Base-by-base conservation (phyloP, 257 asterid species). In the Pogostemon cablin region DNA sequence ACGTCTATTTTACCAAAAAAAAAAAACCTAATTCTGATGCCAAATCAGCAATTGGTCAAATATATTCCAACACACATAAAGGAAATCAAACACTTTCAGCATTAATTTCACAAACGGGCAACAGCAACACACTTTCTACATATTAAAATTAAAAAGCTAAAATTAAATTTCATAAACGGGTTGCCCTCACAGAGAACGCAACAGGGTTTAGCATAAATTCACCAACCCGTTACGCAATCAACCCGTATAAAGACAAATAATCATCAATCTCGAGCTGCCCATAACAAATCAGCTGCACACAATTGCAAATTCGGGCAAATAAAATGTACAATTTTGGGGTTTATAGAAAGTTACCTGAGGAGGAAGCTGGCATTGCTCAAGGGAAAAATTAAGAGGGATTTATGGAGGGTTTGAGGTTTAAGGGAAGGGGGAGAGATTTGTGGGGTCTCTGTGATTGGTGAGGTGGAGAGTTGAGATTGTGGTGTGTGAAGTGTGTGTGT, bases 281-380 rank as follows among this genome's bases (percentile, higher is more conserved):
- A 6, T 20, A 66, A 66, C 78, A 71, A 75, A 79, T 71, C 75
- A 61, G 59, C 54, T n/a, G 35, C 7, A 9, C 39, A 40, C 70
- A 65, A 4, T 64, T n/a, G 49, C 43, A 5, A 43, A 75, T 20
- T 34, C 15, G 60, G 54, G 64, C 20, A 38, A 60, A 56, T 9
- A 35, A 50, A 65, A 37, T 62, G 9, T 39, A 32, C 20, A 62
- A 48, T 68, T 58, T 63, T 12, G 69, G 72, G 78, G 78, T 65
- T 77, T 67, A 48, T 34, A 54, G 63, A 74, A 58, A 84, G 62
- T 73, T 77, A 86, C 97, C 97, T 84, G 96, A 82, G 75, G 96
- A 85, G 75, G 96, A 90, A 87, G 93, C 96, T 80, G 97, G 98
- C 98, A 90, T 93, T 88, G 86, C 85, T 79, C 58, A 63, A 38